phyloP scores from a whole-genome alignment of 2,329 filamentous ascomycete genomes.

The Geosmithia putterillii region DNA sequence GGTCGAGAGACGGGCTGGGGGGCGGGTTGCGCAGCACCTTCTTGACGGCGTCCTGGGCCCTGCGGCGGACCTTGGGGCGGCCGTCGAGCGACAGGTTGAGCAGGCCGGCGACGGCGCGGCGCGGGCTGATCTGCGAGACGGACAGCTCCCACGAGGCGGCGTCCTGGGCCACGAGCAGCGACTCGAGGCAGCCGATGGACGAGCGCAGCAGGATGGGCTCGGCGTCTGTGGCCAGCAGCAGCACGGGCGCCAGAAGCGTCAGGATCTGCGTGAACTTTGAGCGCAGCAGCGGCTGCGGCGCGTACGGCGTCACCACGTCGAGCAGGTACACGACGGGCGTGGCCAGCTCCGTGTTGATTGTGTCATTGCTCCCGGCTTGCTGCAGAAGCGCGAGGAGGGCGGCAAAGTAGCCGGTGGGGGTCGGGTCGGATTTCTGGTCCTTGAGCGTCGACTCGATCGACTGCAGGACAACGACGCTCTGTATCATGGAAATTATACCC shows the following conservation, averaged over 20 bases:
- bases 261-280: slow-evolving; percentile 95
- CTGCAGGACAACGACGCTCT: slow-evolving; percentile 78
- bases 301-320: slow-evolving; percentile 77
- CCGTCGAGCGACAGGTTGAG: slow-evolving; percentile 76
- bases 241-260: slow-evolving; percentile 68
- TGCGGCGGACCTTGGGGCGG: slow-evolving; percentile 85
- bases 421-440: slow-evolving; percentile 72
- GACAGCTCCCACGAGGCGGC: slow-evolving; percentile 77
- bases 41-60: slow-evolving; percentile 79
- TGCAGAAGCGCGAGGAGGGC: slow-evolving; percentile 81
- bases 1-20: slow-evolving; percentile 82
- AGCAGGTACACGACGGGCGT: slow-evolving; percentile 89
- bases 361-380: slow-evolving; percentile 58
- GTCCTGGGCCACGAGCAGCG: slow-evolving; percentile 84
- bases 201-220: slow-evolving; percentile 79
- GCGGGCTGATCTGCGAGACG: slow-evolving; percentile 70
- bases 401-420: slow-evolving; percentile 87
- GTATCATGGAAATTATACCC: too few relatives aligned
- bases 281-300: slow-evolving; percentile 76
- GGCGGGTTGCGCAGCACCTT: slow-evolving; percentile 76
- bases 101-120: slow-evolving; percentile 76
- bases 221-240: slow-evolving; percentile 60
- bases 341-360: slow-evolving; percentile 69
- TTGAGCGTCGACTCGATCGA: slow-evolving; percentile 88
- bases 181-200: slow-evolving; percentile 87